A percentile compares a stretch with the other conserved stretches of the same genome.
Evolutionary conservation across 1,139 yeast species (phyloP).

Genomic region (Blastobotrys capitulatus): DNA sequence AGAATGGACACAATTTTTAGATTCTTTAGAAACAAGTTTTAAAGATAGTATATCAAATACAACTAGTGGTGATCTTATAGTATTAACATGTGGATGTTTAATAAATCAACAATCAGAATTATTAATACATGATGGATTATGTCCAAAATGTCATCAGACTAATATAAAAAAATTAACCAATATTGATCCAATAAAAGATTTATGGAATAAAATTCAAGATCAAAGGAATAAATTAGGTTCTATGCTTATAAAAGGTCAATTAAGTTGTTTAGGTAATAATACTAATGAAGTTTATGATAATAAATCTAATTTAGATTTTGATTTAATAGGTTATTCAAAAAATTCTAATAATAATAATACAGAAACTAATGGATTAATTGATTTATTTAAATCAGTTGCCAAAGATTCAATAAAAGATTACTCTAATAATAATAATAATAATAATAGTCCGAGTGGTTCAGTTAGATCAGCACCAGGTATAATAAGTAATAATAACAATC

Average conservation of each 20-base stretch:
- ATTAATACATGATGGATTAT: not conserved
- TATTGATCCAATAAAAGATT: conserved; percentile 45
- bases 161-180: not conserved
- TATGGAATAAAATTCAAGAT: conserved; percentile 39
- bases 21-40: conserved; percentile 24
- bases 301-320: conserved; percentile 10
- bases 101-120: conserved; percentile 36
- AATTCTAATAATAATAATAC: not conserved
- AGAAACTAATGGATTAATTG: conserved; percentile 13
- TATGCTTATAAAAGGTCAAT: conserved; percentile 17
- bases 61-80: conserved; percentile 42
- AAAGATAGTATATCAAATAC: conserved; percentile 16
- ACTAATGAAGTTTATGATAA: not conserved
- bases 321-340: conserved; percentile 6
- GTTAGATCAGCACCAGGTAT: too few relatives aligned
- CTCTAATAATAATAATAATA: not conserved
- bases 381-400: conserved; percentile 18
- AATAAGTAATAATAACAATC: not conserved
- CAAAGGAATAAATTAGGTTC: conserved; percentile 22
- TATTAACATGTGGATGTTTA: conserved; percentile 68
- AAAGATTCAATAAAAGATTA: not conserved
- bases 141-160: conserved; percentile 3
- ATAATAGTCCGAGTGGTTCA: too few relatives aligned
- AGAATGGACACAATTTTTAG: conserved; percentile 29
- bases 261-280: not conserved